These are phyloP conservation scores for Pichia heedii DNA, from an alignment of 805 yeast species.

Conservation along the genomic window DNA sequence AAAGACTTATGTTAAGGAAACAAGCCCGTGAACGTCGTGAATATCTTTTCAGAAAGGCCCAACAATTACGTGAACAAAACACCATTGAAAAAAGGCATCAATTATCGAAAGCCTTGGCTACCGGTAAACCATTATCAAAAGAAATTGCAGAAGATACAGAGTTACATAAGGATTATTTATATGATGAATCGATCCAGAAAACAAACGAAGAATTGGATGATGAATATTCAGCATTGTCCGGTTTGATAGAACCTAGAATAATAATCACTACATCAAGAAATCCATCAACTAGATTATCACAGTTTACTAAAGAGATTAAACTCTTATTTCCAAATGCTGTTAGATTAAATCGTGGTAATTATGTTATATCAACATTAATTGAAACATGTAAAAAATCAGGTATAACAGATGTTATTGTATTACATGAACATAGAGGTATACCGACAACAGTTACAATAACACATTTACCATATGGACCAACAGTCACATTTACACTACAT, in stretches of 20 bases:
- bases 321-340: conserved; percentile 83
- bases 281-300: conserved; percentile 77
- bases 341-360: conserved; percentile 87
- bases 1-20: conserved; percentile 57
- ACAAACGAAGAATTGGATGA: conserved; percentile 54
- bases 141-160: conserved; percentile 83
- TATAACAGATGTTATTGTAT: conserved; percentile 72
- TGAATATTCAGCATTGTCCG: conserved; percentile 82
- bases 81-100: conserved; percentile 80
- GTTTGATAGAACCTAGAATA: conserved; percentile 81
- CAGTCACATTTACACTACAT: conserved; percentile 88
- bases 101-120: conserved; percentile 78
- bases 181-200: conserved; percentile 67
- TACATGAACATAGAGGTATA: conserved; percentile 97
- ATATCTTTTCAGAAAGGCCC: conserved; percentile 79
- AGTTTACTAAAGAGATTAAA: conserved; percentile 88
- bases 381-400: conserved; percentile 70
- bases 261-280: conserved; percentile 91
- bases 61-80: conserved; percentile 82
- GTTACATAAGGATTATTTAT: conserved; percentile 72
- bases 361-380: conserved; percentile 75
- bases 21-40: conserved; percentile 97
- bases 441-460: conserved; percentile 90
- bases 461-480: conserved; percentile 98
- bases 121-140: conserved; percentile 83